Base-by-base conservation (phyloP, 2,329 filamentous ascomycete species). In the Celoporthe dispersa region DNA sequence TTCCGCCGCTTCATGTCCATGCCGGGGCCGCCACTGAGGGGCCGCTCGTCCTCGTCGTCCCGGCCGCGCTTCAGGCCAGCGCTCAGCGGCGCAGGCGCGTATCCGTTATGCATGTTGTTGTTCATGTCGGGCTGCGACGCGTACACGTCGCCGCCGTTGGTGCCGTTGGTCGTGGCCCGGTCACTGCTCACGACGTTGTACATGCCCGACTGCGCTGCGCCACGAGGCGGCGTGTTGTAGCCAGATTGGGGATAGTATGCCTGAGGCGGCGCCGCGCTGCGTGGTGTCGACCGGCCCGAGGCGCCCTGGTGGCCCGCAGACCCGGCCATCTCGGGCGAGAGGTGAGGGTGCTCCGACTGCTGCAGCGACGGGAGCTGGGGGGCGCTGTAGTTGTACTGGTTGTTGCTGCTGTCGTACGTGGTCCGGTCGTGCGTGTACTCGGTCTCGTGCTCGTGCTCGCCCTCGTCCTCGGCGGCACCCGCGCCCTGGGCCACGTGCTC, bases 171-270 rank as follows among this genome's bases (percentile, higher is more conserved):
- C 14, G 88, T 80, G 39, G 84, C 88, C 35, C 93, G 88, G 71
- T 93, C 92, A 78, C 93, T 94, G 79, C 91, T 94, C 83, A 97
- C 94, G 73, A 97, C 91, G 80, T 90, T 97, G 85, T 97, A 97
- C 65, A 97, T 97, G 84, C 93, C 94, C 0, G 92, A 90, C 3
- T 91, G 87, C 71, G 90, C 85, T 59, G 84, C 83, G 11, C 87
- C 84, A 57, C 94, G 90, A 31, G 94, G 94, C 64, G 94, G 92
- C 0, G 93, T 94, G 78, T 85, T 91, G 81, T 97, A 97, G 35
- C 90, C 91, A 78, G 85, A 84, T 71, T 87, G 87, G 7, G 87
- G 80, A 81, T 97, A 98, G 80, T 94, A 93, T 2, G 90, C 84
- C 74, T 92, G 91, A 51, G 90, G 85, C 0, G 91, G 87, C 12